Conservation (phyloP, 768 basidiomycete species). For the Tephrocybe rancida region DNA sequence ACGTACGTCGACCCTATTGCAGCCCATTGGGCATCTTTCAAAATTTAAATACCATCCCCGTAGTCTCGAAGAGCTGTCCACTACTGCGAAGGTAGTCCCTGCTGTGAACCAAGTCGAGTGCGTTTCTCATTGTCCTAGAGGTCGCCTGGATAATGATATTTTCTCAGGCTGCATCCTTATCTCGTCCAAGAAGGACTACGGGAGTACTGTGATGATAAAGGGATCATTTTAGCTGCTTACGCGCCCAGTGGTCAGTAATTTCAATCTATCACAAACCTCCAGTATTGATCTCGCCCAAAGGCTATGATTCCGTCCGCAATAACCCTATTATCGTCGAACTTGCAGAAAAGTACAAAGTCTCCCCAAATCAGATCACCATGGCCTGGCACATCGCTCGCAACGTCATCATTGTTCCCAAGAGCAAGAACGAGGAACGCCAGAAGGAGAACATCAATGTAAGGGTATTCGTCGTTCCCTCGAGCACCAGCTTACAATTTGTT, state of each 20-base stretch:
- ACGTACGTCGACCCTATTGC: slow-evolving; percentile 33
- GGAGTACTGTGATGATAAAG: slow-evolving; percentile 49
- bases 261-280: too few species aligned
- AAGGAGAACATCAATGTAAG: slow-evolving; percentile 51
- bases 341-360: slow-evolving; percentile 48
- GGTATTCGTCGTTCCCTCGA: slow-evolving; percentile 9
- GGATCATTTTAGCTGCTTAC: slow-evolving; percentile 52
- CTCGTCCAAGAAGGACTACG: slow-evolving; percentile 50
- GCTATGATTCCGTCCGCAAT: slow-evolving; percentile 42
- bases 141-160: neutral
- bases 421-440: slow-evolving; percentile 45
- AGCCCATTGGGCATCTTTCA: too few species aligned
- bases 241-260: slow-evolving; percentile 41
- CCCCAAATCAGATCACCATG: slow-evolving; percentile 49
- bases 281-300: slow-evolving; percentile 21
- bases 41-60: neutral
- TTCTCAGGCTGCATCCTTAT: slow-evolving; percentile 48
- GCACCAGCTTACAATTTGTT: too few species aligned
- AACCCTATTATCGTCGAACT: slow-evolving; percentile 47
- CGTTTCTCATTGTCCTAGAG: slow-evolving; percentile 3
- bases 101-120: slow-evolving; percentile 53
- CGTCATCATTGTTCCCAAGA: slow-evolving; percentile 48
- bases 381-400: slow-evolving; percentile 54
- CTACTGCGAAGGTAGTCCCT: slow-evolving; percentile 43
- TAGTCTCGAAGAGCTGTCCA: slow-evolving; percentile 42